These are phyloP conservation scores for Ustilago hordei DNA, from an alignment of 1,284 basidiomycete genomes.

Conservation along the genomic window DNA sequence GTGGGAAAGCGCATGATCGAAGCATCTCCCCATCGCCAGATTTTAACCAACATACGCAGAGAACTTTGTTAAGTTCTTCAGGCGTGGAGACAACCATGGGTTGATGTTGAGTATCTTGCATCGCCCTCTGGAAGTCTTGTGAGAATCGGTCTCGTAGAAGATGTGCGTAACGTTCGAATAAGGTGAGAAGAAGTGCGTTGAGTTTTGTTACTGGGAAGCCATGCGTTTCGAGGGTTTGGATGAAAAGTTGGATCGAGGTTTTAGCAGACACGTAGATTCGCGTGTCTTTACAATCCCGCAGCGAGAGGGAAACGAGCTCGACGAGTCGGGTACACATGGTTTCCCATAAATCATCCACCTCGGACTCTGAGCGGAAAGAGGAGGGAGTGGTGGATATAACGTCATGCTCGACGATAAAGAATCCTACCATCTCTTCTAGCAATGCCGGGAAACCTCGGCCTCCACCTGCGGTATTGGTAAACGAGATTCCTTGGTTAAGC, in stretches of 20 bases:
- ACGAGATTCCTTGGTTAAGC: slow-evolving; percentile 76
- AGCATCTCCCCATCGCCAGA: slow-evolving; percentile 70
- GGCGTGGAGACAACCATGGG: slow-evolving; percentile 85
- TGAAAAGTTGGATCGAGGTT: slow-evolving; percentile 84
- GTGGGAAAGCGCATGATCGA: slow-evolving; percentile 74
- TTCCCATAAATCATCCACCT: slow-evolving; percentile 97
- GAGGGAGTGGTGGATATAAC: slow-evolving; percentile 84
- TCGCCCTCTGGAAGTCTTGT: slow-evolving; percentile 73
- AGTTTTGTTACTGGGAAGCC: slow-evolving; percentile 86
- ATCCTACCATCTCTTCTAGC: slow-evolving; percentile 91
- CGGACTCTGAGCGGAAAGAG: slow-evolving; percentile 83
- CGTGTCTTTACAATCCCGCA: slow-evolving; percentile 82
- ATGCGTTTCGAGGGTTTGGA: slow-evolving; percentile 87
- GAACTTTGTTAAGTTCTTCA: slow-evolving; percentile 80
- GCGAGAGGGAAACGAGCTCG: slow-evolving; percentile 79
- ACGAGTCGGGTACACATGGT: slow-evolving; percentile 83
- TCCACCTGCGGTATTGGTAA: slow-evolving; percentile 45
- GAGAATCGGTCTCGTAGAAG: slow-evolving; percentile 86
- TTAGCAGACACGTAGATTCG: slow-evolving; percentile 87
- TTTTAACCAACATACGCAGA: slow-evolving; percentile 85
- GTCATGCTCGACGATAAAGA: slow-evolving; percentile 96
- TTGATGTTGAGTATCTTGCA: slow-evolving; percentile 88
- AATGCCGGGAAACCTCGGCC: slow-evolving; percentile 52
- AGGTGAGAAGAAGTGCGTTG: slow-evolving; percentile 83
- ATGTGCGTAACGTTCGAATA: slow-evolving; percentile 91